These are phyloP conservation scores for Medicago ruthenica DNA, from an alignment of 306 rosid species.

Conservation along the genomic window DNA sequence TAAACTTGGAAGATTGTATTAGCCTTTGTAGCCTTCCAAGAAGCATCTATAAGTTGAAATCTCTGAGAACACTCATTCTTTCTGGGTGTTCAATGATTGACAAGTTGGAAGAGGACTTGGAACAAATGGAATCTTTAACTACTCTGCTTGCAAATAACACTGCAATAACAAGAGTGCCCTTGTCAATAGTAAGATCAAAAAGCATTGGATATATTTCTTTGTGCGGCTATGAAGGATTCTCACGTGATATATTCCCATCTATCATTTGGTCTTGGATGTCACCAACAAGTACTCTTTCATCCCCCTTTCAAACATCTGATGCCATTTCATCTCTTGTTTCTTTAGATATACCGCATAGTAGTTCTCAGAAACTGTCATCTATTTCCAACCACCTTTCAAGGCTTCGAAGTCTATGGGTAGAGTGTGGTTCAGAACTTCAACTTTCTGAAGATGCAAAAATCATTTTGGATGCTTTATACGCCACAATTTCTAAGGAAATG, in stretches of 20 bases:
- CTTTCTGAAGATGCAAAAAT: not conserved
- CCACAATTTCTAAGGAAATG: not conserved
- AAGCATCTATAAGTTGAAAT: slow-evolving; percentile 13
- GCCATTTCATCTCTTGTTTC: not conserved
- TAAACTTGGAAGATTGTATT: slow-evolving; percentile 5
- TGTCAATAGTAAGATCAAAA: not conserved
- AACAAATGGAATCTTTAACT: slow-evolving; percentile 18
- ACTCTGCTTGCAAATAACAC: slow-evolving; percentile 1
- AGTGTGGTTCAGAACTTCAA: not conserved
- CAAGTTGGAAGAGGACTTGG: not conserved
- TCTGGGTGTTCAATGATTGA: not conserved
- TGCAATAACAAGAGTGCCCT: not conserved
- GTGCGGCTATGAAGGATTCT: not conserved
- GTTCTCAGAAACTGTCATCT: not conserved
- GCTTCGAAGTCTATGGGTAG: not conserved
- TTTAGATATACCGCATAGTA: not conserved
- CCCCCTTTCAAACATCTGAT: not conserved
- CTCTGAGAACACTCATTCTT: not conserved
- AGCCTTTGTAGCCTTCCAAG: not conserved
- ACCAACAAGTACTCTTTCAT: not conserved
- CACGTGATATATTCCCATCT: slow-evolving; percentile 7
- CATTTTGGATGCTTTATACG: not conserved
- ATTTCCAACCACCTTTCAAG: not conserved
- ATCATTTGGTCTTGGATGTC: slow-evolving; percentile 19
- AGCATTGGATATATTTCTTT: no score